Conservation (phyloP, 164 flowering plant genomes). For the Chimonanthus salicifolius region DNA sequence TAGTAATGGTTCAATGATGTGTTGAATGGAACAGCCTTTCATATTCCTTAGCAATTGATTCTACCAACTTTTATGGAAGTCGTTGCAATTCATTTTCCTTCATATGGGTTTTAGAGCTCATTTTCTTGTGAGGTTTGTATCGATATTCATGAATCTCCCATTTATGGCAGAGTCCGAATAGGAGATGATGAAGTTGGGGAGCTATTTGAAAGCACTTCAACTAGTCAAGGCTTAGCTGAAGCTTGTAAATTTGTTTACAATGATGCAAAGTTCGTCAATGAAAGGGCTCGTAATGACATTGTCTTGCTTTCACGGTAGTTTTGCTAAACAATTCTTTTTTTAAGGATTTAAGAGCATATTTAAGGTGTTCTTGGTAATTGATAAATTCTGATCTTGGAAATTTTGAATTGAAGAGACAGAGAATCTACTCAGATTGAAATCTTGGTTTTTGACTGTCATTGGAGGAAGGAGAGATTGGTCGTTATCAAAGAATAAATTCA, state of each 20-base stretch:
- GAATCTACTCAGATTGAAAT: no score
- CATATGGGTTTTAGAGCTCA: neutral
- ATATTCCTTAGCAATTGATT: neutral
- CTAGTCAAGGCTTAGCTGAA: constrained; percentile 57
- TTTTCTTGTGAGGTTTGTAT: neutral
- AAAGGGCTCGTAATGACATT: constrained; percentile 87
- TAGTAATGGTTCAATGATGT: neutral
- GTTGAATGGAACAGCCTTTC: neutral
- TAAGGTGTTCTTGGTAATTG: no score
- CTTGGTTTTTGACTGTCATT: no score
- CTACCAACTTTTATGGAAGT: neutral
- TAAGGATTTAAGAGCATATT: no score
- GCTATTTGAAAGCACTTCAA: constrained; percentile 14
- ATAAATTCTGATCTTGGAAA: no score
- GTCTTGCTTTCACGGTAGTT: constrained; percentile 85
- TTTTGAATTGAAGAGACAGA: no score
- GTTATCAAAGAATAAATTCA: no score
- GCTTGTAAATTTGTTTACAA: constrained; percentile 74
- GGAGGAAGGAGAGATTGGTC: no score
- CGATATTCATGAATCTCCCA: neutral
- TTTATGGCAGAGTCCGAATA: constrained; percentile 5
- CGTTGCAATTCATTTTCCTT: neutral
- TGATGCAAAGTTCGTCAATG: constrained; percentile 93
- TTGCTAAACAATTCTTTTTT: neutral
- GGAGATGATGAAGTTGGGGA: constrained; percentile 9